These are phyloP conservation scores for Clitoria ternatea DNA, from an alignment of 306 rosid species.

Conservation along the genomic window DNA sequence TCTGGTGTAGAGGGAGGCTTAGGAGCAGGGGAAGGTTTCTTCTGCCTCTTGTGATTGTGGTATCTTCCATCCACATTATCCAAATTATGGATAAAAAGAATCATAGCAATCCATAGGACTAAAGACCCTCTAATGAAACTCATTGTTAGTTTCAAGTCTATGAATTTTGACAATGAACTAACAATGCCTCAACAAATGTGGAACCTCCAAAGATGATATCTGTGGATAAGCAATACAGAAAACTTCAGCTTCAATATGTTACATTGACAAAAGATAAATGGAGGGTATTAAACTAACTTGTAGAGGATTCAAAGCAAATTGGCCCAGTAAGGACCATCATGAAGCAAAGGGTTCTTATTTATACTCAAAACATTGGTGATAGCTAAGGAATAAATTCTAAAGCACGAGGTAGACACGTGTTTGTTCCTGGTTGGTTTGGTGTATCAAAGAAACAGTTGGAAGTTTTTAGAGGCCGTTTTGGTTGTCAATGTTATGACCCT, in stretches of 20 bases:
- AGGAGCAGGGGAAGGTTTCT: constrained; percentile 26
- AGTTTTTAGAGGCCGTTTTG: constrained; percentile 23
- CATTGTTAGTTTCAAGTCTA: constrained; percentile 27
- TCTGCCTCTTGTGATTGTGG: constrained; percentile 57
- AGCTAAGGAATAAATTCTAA: constrained; percentile 5
- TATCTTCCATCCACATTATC: constrained; percentile 72
- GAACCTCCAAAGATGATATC: constrained; percentile 21
- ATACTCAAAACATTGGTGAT: constrained; percentile 27
- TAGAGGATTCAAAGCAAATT: constrained; percentile 21
- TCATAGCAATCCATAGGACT: constrained; percentile 27
- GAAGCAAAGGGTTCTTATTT: constrained; percentile 33
- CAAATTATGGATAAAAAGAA: constrained; percentile 24
- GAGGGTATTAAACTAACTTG: background rate
- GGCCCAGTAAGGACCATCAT: constrained; percentile 21
- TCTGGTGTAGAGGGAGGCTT: constrained; percentile 28
- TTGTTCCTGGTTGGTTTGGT: constrained; percentile 22
- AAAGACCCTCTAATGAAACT: constrained; percentile 27
- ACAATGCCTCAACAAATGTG: constrained; percentile 23
- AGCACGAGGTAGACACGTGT: constrained; percentile 43
- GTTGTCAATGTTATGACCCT: constrained; percentile 28
- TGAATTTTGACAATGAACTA: constrained; percentile 3
- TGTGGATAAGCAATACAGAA: constrained; percentile 20
- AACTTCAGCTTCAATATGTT: constrained; percentile 14
- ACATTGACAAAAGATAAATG: background rate
- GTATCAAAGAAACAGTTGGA: constrained; percentile 26